Evolutionary conservation across 139 green algal species (phyloP), one percentile per base, ranked within the genome.

Genomic region (Chlorella ohadii): DNA sequence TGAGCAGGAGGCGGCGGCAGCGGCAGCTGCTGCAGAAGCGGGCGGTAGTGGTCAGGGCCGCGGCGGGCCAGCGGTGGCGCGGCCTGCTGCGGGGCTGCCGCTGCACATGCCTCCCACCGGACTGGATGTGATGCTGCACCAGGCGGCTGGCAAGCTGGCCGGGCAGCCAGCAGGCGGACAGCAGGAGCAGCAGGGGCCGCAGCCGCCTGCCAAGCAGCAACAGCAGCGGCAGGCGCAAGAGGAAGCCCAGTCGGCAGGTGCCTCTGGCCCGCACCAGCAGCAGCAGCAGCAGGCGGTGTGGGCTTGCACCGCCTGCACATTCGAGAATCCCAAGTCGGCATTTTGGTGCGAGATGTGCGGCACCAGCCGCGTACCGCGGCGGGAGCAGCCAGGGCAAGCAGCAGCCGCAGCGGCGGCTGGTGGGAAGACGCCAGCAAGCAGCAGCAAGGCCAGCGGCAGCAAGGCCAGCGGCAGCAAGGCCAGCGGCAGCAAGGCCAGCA

Each of bases 321-420:
- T 82, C 67, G 55, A 67, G 4, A 88, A 88, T 59, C 12, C 34
- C 9, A 39, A 41, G 20, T 20, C 41, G 3, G n/a, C n/a, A 27
- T 59, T 64, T 20, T 39, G 55, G 65, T 88, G 84, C 70, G 51
- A 88, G 66, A 51, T 82, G 25, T 88, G 84, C 80, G 57, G 68
- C 44, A 73, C 41, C 34, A 68, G 44, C 20, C 71, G 39, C 2
- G 7, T 44, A 16, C 56, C 22, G 57, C 22, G 59, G 57, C 23
- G 23, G 44, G 25, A 20, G 39, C 57, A 63, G 41, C 2, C n/a
- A 33, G 28, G 22, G 36, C 15, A 39, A 57, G n/a, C 78, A 56
- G 17, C 63, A 47, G 41, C 27, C 13, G 15, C 39, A 64, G n/a
- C 23, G 16, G 19, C 33, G 15, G 28, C 74, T 28, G n/a, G 57